phyloP scores from a whole-genome alignment of 805 yeast species.

The Teunomyces barrocoloradensis region DNA sequence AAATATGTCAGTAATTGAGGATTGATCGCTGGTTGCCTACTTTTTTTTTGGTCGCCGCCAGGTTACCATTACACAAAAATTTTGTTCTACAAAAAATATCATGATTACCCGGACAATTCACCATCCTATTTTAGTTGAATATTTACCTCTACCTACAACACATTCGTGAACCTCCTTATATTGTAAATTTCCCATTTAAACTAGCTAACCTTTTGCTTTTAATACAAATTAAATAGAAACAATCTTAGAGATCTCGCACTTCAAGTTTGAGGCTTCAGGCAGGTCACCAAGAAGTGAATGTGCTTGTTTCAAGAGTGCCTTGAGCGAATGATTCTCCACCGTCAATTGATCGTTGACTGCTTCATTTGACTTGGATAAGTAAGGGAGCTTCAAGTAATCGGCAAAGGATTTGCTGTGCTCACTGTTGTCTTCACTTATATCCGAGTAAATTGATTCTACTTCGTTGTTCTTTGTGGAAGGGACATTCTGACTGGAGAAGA shows the following conservation, averaged over 20 bases:
- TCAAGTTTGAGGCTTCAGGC: conserved; percentile 10
- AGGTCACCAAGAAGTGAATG: conserved; percentile 15
- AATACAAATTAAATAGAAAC: conserved; percentile 6
- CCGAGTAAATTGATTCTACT: conserved; percentile 15
- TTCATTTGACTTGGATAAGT: conserved; percentile 10
- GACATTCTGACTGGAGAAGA: conserved; percentile 15
- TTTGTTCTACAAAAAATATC: conserved; percentile 1
- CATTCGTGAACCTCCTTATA: no score
- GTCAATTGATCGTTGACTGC: conserved; percentile 9
- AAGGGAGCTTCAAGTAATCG: conserved; percentile 23
- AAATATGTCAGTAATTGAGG: background rate
- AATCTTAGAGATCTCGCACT: conserved; percentile 11
- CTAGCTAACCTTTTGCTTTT: background rate
- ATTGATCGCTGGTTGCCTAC: background rate
- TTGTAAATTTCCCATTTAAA: background rate
- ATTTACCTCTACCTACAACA: no score
- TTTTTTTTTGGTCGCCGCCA: conserved; percentile 11
- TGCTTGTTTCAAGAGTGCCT: conserved; percentile 26
- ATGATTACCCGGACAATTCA: conserved; percentile 14
- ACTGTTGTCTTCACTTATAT: conserved; percentile 12
- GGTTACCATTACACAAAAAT: conserved; percentile 6
- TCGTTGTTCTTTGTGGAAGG: conserved; percentile 6
- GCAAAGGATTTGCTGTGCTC: conserved; percentile 12
- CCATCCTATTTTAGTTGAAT: no score
- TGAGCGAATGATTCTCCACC: conserved; percentile 27